phyloP scores from a whole-genome alignment of 306 rosid genomes.

The Dalbergia cochinchinensis region DNA sequence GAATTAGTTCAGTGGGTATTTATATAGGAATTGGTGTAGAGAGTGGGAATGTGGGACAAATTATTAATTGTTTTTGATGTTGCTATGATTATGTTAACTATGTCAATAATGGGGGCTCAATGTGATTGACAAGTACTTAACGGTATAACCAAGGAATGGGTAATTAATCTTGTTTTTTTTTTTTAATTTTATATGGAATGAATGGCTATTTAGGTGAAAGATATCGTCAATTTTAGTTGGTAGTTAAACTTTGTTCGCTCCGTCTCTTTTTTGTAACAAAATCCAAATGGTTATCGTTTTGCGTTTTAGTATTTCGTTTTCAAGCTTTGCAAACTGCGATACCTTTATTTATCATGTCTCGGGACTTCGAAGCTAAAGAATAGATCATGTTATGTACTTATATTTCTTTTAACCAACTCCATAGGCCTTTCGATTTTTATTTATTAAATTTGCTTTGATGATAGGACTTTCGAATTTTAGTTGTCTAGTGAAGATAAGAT shows the following conservation, averaged over 20 bases:
- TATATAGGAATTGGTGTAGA: neutral
- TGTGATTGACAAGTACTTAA: neutral
- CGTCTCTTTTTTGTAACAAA: neutral
- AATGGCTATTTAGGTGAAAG: neutral
- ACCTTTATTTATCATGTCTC: neutral
- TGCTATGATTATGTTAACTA: neutral
- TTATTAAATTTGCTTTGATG: neutral
- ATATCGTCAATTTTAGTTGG: neutral
- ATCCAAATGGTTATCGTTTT: neutral
- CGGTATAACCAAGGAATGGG: conserved; percentile 11
- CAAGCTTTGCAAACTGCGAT: neutral
- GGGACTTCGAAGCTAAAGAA: neutral
- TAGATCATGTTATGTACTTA: neutral
- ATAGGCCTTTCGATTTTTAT: neutral
- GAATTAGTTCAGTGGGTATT: neutral
- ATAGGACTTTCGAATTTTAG: neutral
- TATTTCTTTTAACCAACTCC: neutral
- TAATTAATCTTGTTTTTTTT: neutral
- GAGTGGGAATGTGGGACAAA: neutral
- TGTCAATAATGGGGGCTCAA: neutral
- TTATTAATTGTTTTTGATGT: conserved; percentile 10
- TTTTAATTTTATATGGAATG: neutral
- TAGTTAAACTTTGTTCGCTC: neutral
- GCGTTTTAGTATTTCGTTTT: neutral
- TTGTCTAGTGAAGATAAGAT: neutral